These are phyloP conservation scores for Ophiostoma sp. DNA, from an alignment of 2,329 filamentous ascomycete species.

Conservation along the genomic window DNA sequence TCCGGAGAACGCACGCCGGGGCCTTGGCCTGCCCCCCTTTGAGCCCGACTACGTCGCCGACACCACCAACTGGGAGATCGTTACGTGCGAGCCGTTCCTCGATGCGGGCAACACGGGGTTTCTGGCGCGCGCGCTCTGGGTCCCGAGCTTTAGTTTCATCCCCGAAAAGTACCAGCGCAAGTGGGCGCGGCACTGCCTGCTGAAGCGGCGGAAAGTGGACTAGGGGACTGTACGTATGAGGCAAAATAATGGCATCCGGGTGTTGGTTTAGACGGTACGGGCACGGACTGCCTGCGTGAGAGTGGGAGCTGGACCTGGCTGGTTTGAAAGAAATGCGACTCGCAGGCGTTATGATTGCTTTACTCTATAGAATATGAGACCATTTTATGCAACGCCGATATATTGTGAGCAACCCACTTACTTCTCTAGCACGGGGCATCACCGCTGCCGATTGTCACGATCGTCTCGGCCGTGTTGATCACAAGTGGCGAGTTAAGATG, in stretches of 20 bases:
- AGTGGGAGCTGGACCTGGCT: background rate
- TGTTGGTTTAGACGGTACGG: too few relatives aligned
- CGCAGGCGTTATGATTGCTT: conserved; percentile 7
- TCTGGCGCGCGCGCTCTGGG: conserved; percentile 72
- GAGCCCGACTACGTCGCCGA: conserved; percentile 80
- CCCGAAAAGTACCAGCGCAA: conserved; percentile 64
- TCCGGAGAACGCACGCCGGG: conserved; percentile 43
- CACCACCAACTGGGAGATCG: conserved; percentile 65
- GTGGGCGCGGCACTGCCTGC: conserved; percentile 85
- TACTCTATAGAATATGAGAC: background rate
- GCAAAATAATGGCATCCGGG: background rate
- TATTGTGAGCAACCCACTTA: too few relatives aligned
- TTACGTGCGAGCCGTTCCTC: conserved; percentile 73
- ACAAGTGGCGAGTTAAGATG: too few relatives aligned
- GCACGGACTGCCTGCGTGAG: too few relatives aligned
- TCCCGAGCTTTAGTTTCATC: conserved; percentile 65
- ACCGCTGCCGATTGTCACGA: too few relatives aligned
- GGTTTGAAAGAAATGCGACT: background rate
- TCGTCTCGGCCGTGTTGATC: too few relatives aligned
- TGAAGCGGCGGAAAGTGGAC: conserved; percentile 38
- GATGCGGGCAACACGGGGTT: conserved; percentile 70
- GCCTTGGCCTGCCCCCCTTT: conserved; percentile 47
- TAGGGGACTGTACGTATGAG: background rate
- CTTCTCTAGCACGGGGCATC: too few relatives aligned
- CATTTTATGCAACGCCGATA: background rate